Percentiles rank a stretch among this genome's conserved stretches.
These are phyloP conservation scores for Xylaria sp. DNA, from an alignment of 2,329 filamentous ascomycete genomes.

Conservation along the genomic window DNA sequence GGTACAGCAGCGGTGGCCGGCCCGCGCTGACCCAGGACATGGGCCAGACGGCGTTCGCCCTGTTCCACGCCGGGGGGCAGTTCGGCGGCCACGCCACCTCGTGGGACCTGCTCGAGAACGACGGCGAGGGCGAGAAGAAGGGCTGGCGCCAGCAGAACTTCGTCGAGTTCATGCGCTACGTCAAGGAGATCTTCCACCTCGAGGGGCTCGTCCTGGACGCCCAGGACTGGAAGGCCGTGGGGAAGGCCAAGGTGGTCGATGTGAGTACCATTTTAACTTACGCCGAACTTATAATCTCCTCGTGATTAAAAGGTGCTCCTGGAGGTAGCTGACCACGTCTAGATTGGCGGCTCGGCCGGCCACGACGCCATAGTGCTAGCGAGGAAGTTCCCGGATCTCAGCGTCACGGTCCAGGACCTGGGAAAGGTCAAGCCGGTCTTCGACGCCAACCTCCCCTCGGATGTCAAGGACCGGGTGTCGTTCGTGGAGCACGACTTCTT, in stretches of 20 bases:
- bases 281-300: no score
- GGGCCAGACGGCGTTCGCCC: conserved; percentile 41
- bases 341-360: conserved; percentile 49
- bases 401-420: conserved; percentile 50
- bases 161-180: conserved; percentile 44
- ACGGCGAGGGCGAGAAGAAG: conserved; percentile 42
- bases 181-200: conserved; percentile 44
- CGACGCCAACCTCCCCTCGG: conserved; percentile 39
- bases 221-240: conserved; percentile 42
- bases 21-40: conserved; percentile 38
- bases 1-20: conserved; percentile 38
- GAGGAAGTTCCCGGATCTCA: conserved; percentile 44
- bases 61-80: conserved; percentile 39
- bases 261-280: conserved; percentile 35
- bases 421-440: conserved; percentile 41
- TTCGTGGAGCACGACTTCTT: conserved; percentile 46
- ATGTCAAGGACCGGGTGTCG: conserved; percentile 38
- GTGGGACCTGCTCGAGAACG: conserved; percentile 46
- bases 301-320: not conserved
- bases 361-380: conserved; percentile 47
- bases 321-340: conserved; percentile 5
- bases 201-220: conserved; percentile 39
- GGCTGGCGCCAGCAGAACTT: conserved; percentile 45
- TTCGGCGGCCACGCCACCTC: conserved; percentile 38
- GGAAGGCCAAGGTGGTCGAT: conserved; percentile 44